A percentile compares a stretch with the other conserved stretches of the same genome.
Conservation (phyloP, 148 eudicot genomes). For the Cornus kousa region DNA sequence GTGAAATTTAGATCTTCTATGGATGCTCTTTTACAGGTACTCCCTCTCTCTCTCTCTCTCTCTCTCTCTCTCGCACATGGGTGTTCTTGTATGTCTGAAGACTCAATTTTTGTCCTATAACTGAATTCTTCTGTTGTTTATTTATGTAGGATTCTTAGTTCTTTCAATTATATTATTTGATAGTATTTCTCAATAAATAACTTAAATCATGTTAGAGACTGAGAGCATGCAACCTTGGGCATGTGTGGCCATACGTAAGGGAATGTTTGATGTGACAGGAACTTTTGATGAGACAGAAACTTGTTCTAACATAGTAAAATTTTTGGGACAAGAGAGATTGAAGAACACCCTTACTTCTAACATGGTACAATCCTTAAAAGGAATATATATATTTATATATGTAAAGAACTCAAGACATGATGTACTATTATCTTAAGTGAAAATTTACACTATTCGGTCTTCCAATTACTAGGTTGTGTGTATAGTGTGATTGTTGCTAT, state of each 20-base stretch:
- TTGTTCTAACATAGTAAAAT: no score
- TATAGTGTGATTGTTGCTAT: neutral
- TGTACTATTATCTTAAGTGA: neutral
- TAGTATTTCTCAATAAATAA: neutral
- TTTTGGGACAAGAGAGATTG: neutral
- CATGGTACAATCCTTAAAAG: neutral
- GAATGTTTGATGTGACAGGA: no score
- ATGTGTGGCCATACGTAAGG: neutral
- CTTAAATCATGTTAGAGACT: neutral
- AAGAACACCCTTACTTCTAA: neutral
- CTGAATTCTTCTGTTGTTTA: neutral
- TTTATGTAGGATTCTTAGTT: neutral
- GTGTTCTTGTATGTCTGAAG: neutral
- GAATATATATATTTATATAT: no score
- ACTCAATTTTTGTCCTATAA: neutral
- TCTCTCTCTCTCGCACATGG: neutral
- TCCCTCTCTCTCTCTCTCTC: neutral
- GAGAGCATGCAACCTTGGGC: neutral
- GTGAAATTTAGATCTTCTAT: slow-evolving; percentile 77
- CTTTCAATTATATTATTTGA: neutral
- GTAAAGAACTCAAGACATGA: neutral
- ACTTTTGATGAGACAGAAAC: neutral
- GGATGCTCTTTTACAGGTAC: slow-evolving; percentile 79
- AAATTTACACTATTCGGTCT: neutral
- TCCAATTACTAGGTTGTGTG: neutral